Percentiles rank a stretch among this genome's conserved stretches.
Evolutionary conservation across 768 basidiomycete genomes (phyloP).

Genomic region (Boletus coccyginus): DNA sequence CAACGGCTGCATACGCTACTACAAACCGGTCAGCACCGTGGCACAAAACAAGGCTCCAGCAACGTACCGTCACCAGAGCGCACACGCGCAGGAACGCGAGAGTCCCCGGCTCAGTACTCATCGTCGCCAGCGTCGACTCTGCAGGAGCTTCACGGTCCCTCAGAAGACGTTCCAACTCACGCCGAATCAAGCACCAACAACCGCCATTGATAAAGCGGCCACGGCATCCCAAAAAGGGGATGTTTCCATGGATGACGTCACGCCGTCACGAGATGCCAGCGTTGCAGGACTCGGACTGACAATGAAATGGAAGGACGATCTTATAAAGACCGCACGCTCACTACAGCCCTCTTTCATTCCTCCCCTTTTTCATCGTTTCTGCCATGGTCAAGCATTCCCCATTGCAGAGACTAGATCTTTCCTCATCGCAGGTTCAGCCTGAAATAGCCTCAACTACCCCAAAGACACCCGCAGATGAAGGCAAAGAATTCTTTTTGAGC

Average conservation of each 20-base stretch:
- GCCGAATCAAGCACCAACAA: too few relatives aligned
- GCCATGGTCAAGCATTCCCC: constrained; percentile 14
- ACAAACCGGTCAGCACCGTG: too few relatives aligned
- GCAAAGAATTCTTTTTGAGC: constrained; percentile 81
- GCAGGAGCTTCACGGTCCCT: too few relatives aligned
- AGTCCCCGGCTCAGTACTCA: too few relatives aligned
- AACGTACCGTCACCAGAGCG: too few relatives aligned
- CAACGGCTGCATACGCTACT: too few relatives aligned
- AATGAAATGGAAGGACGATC: constrained; percentile 9
- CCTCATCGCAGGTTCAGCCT: constrained; percentile 13
- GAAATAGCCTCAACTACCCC: constrained; percentile 47
- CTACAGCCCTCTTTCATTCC: neutral
- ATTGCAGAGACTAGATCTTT: constrained; percentile 9
- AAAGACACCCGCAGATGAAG: constrained; percentile 92
- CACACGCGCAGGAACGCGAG: too few relatives aligned
- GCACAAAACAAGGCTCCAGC: too few relatives aligned
- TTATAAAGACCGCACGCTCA: constrained; percentile 13
- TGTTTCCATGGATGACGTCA: constrained; percentile 17
- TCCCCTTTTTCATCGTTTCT: neutral
- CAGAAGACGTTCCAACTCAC: too few relatives aligned
- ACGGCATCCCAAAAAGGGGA: neutral
- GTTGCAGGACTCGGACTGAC: neutral
- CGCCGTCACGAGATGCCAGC: constrained; percentile 9
- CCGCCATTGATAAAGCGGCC: too few relatives aligned
- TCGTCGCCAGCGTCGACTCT: too few relatives aligned